Evolutionary conservation across 345 rosid species (phyloP).

Genomic region (Rhodamnia argentea): DNA sequence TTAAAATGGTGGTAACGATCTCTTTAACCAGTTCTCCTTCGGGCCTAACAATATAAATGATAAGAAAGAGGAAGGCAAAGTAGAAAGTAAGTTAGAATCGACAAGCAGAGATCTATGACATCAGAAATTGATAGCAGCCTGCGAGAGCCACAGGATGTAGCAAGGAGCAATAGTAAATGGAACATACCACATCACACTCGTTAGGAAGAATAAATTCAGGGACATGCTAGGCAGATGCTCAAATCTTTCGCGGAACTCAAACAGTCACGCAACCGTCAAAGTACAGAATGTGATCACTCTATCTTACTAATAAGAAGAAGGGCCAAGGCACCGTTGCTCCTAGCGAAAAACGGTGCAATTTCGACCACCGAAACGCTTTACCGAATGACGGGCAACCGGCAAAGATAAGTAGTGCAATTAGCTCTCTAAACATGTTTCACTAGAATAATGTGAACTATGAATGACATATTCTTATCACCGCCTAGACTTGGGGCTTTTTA

Average conservation of each 20-base stretch:
- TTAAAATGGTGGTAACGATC: not conserved
- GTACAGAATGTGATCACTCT: not conserved
- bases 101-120: not conserved
- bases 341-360: not conserved
- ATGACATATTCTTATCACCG: not conserved
- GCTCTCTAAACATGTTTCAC: not conserved
- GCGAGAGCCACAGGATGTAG: not conserved
- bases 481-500: too few species aligned
- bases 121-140: not conserved
- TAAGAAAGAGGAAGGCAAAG: not conserved
- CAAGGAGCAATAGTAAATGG: not conserved
- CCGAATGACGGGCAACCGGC: not conserved
- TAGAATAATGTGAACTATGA: not conserved
- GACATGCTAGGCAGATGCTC: not conserved
- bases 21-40: not conserved
- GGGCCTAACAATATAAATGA: not conserved
- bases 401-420: not conserved
- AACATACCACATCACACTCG: not conserved
- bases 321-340: not conserved
- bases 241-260: not conserved
- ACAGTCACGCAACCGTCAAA: not conserved
- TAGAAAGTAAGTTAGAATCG: not conserved
- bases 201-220: not conserved
- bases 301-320: not conserved
- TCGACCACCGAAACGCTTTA: not conserved